Base-by-base conservation (phyloP, 2,329 filamentous ascomycete genomes). In the Fusarium solani-melongenae region DNA sequence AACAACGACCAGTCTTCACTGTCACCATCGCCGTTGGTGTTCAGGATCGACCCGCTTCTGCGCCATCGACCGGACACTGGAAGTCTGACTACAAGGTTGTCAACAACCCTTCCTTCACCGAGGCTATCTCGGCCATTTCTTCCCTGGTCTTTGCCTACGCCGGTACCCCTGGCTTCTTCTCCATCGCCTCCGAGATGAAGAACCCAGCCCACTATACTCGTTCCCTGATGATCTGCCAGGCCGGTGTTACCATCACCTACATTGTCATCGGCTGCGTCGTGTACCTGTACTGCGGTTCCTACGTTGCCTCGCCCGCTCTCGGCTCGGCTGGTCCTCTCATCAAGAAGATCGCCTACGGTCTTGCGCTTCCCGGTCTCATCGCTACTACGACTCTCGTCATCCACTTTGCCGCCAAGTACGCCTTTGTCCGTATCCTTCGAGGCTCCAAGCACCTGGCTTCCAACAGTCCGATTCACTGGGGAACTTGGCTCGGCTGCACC, bases 251-350 rank as follows among this genome's bases (percentile, higher is more conserved):
- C 1, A 41, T 81, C 15, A 81, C 80, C 20, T 83, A 83, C 22
- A 59, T 80, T 11, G 65, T 78, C 12, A 80, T 84, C n/a, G 79
- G 79, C 7, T 71, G 79, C 2, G 83, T 86, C 0, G 82, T 87
- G 3, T 87, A 87, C 76, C 81, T 83, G 34, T 87, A 79, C 75
- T 86, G 84, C 68, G 86, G 86, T 0, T 84, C 83, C 0, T 86
- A 83, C 65, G 84, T 87, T 5, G 83, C 85, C 0, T 86, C 84
- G 0, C 86, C 86, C 0, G 85, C 85, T 12, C 81, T 87, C 11
- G 86, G 85, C 3, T 86, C 84, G 12, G 85, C 84, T 0, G 85
- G 85, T 4, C 33, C 62, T 0, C 64, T 77, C 1, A 78, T 85
- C 66, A 87, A 87, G 79, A 86, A 83, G 67, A 75, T 86, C 12